Conservation (phyloP, 1,139 yeast species). For the Maudiozyma humilis region DNA sequence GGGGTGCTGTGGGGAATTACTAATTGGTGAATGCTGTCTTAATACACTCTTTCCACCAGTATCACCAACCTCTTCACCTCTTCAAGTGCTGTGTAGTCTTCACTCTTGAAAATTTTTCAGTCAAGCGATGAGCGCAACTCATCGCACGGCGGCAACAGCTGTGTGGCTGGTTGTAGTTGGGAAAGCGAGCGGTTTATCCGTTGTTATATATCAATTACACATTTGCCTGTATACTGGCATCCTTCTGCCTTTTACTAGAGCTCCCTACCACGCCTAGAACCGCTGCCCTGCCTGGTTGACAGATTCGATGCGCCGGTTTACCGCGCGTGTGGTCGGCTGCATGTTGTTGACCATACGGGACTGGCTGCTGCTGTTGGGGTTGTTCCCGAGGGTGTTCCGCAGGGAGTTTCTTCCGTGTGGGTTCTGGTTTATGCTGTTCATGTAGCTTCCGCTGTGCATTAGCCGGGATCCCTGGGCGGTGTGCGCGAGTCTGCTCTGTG, state of each 20-base stretch:
- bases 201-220: no score
- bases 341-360: slow-evolving; percentile 24
- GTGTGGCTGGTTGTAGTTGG: no score
- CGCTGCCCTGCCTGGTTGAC: slow-evolving; percentile 10
- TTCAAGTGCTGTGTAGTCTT: no score
- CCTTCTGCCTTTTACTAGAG: background rate
- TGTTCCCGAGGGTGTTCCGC: slow-evolving; percentile 16
- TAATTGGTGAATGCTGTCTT: no score
- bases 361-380: slow-evolving; percentile 8
- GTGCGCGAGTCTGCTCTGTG: background rate
- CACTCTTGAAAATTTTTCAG: background rate
- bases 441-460: slow-evolving; percentile 4
- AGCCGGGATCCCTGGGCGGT: slow-evolving; percentile 3
- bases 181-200: no score
- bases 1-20: background rate
- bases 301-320: slow-evolving; percentile 27
- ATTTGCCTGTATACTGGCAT: background rate
- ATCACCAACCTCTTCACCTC: background rate
- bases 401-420: slow-evolving; percentile 16
- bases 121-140: background rate
- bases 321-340: slow-evolving; percentile 31
- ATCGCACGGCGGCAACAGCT: background rate
- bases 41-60: background rate
- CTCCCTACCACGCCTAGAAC: background rate
- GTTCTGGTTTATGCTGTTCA: slow-evolving; percentile 7